These are phyloP conservation scores for Falciphora oryzae DNA, from an alignment of 2,329 filamentous ascomycete genomes.

Conservation along the genomic window DNA sequence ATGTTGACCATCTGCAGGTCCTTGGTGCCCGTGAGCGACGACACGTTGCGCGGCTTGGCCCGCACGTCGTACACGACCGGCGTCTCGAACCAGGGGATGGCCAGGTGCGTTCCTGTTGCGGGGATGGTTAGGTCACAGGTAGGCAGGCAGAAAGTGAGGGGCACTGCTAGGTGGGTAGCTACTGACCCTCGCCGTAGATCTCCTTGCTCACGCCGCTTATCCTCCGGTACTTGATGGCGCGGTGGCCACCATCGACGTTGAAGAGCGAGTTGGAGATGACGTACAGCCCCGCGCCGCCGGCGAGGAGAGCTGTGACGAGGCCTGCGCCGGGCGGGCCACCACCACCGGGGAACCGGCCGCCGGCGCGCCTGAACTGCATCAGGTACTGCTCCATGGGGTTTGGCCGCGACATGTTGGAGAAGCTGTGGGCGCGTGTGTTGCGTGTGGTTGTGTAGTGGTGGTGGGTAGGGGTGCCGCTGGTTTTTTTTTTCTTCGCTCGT, in stretches of 20 bases:
- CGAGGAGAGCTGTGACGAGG: conserved; percentile 33
- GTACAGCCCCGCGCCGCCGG: conserved; percentile 44
- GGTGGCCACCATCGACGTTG: conserved; percentile 95
- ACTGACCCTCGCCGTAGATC: conserved; percentile 86
- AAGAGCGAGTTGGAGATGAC: conserved; percentile 58
- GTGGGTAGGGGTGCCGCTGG: not conserved
- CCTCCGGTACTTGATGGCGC: conserved; percentile 97
- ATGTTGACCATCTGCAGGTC: conserved; percentile 99
- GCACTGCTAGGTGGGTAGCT: too few species aligned
- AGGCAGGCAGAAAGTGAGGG: not conserved
- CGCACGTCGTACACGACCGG: conserved; percentile 96
- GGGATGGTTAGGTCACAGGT: not conserved
- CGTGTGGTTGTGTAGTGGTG: not conserved
- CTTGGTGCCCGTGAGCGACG: conserved; percentile 96
- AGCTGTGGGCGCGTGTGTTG: not conserved
- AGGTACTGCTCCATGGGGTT: conserved; percentile 45
- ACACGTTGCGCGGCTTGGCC: conserved; percentile 93
- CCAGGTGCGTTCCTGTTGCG: conserved; percentile 76
- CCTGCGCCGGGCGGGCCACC: conserved; percentile 27
- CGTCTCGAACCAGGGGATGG: conserved; percentile 95
- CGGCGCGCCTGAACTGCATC: conserved; percentile 37
- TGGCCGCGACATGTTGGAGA: conserved; percentile 27
- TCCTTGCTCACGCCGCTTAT: conserved; percentile 90
- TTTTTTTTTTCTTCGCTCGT: not conserved
- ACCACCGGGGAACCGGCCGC: conserved; percentile 21